Conservation (phyloP, 805 yeast species). For the Nematodospora valgi region DNA sequence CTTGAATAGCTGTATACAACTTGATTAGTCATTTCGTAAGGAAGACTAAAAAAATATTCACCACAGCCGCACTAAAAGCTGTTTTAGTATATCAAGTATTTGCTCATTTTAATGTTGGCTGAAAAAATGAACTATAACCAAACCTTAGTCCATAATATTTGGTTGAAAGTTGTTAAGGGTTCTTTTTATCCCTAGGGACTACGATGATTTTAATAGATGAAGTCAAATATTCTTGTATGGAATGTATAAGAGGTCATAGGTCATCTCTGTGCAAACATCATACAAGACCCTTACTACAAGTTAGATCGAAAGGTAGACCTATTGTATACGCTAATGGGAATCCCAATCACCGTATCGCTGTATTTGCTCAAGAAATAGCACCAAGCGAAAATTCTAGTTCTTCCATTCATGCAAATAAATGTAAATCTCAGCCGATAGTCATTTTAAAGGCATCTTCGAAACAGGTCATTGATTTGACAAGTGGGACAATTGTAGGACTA, state of each 20-base stretch:
- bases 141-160: no score
- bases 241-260: slow-evolving; percentile 91
- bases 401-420: slow-evolving; percentile 4
- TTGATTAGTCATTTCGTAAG: no score
- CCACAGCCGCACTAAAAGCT: no score
- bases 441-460: slow-evolving; percentile 34
- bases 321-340: slow-evolving; percentile 49
- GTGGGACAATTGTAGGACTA: slow-evolving; percentile 38
- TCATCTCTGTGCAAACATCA: slow-evolving; percentile 84
- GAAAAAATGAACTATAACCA: no score
- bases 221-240: slow-evolving; percentile 77
- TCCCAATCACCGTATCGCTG: slow-evolving; percentile 56
- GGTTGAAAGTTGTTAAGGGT: no score
- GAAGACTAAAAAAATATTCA: no score
- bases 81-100: no score
- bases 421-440: slow-evolving; percentile 22
- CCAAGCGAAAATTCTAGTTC: neutral
- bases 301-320: slow-evolving; percentile 89
- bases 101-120: no score
- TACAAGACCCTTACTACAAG: slow-evolving; percentile 75
- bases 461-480: slow-evolving; percentile 35
- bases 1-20: no score
- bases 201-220: slow-evolving; percentile 75
- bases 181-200: no score
- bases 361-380: slow-evolving; percentile 44